Base-by-base conservation (phyloP, 164 flowering plant species). In the Akebia trifoliata region DNA sequence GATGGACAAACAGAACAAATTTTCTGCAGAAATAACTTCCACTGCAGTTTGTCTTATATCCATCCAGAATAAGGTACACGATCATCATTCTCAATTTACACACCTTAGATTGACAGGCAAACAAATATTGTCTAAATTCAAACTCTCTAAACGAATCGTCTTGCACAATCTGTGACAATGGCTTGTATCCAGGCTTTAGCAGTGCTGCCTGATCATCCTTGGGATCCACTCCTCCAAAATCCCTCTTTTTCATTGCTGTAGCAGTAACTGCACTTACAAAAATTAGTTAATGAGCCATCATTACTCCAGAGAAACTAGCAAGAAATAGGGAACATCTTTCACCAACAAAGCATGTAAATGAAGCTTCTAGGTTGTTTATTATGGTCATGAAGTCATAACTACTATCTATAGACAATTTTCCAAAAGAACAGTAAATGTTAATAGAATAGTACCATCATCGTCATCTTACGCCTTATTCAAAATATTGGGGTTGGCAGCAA, bases 101-200 rank as follows among this genome's bases (percentile, higher is more conserved):
- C 48, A 93, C 97, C 96, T 86, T 90, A 60, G 95, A 73, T 65
- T 94, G 93, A 54, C 90, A 86, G 58, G 99, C 89, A 83, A 94
- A 94, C 34, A 94, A 73, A 80, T 94, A 94, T 74, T 94, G 99
- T 59, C 95, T 76, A 65, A 94, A 94, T 57, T 94, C 99, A 68
- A 94, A 94, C 65, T 90, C 99, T 69, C 95, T 79, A 72, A 94
- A 94, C 32, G 97, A 85, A 70, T 94, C 99, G 67, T 94, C 95
- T 67, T 84, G 95, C 66, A 83, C 90, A 67, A 94, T 83, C 69
- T 86, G 86, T 26, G 93, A 69, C 50, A 94, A 61, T 52, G 81
- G 76, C 51, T 90, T 94, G 59, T 63, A 77, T 61, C 76, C 89
- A 63, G 90, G 85, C 12, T 83, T 78, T 29, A 94, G 78, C 35